Evolutionary conservation across 2,329 filamentous ascomycete species (phyloP), one percentile per base, ranked within the genome.

Genomic region (Aureobasidium sp.): DNA sequence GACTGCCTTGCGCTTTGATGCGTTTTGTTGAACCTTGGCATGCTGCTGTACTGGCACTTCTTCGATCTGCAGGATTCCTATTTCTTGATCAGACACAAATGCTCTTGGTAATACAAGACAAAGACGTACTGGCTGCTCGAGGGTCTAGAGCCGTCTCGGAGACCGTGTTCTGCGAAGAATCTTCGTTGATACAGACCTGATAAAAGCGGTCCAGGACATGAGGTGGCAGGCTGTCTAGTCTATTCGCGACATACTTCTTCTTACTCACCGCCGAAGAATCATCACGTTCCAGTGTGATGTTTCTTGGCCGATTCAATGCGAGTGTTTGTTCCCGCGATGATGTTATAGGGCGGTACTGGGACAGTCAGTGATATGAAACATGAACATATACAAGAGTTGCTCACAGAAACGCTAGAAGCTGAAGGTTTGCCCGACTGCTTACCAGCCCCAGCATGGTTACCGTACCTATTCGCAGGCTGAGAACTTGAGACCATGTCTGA

Each of bases 91-190:
- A 59, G 43, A 36, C 13, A 37, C 20, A 3, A 20, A 20, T 27
- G 7, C 20, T 37, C 12, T 48, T 17, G 12, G 9, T 34, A 15
- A 1, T n/a, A 3, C 20, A n/a, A 29, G 13, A 15, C 4, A 34
- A 20, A 7, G 20, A 59, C 55, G 17, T 48, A 59, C 55, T 59
- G 13, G 55, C 43, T 47, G 55, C 55, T 59, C 55, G 55, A 59
- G 55, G 55, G 9, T 59, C 17, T 20, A 48, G 8, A 3, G 17
- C 29, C n/a, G 17, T 15, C 9, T 39, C 37, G 3, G 41, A 34
- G 12, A 5, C 37, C 5, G 17, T 27, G 37, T n/a, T 12, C 34
- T 34, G n/a, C n/a, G 12, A 34, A 10, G 24, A 6, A 24, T 8
- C 13, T n/a, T 59, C 55, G 13, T 59, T 20, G 13, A 48, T 27